Evolutionary conservation across 345 rosid genomes (phyloP).

Genomic region (Eucalyptus viminalis): DNA sequence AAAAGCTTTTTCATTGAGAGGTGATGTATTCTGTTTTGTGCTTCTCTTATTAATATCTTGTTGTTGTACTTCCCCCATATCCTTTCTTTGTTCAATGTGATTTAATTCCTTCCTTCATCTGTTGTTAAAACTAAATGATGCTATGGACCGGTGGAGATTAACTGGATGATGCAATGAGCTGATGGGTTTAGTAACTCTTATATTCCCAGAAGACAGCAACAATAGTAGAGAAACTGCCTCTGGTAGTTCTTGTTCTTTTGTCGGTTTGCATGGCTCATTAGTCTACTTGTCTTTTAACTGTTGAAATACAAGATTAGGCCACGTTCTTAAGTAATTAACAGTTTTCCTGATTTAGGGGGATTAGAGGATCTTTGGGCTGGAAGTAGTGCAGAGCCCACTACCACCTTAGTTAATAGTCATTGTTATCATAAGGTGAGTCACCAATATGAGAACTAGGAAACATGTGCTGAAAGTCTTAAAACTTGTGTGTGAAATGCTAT

Average conservation of each 20-base stretch:
- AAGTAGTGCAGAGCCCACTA: not conserved
- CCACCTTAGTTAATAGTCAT: not conserved
- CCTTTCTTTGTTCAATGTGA: not conserved
- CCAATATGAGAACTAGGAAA: not conserved
- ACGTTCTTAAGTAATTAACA: not conserved
- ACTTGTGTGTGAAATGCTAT: not conserved
- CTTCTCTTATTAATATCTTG: not conserved
- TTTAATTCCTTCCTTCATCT: not conserved
- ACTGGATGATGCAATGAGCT: not conserved
- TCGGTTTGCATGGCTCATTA: not conserved
- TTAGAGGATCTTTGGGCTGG: not conserved
- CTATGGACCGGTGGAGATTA: not conserved
- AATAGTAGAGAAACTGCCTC: not conserved
- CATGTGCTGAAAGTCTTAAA: not conserved
- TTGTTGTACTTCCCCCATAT: not conserved
- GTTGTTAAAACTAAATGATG: not conserved
- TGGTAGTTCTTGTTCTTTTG: not conserved
- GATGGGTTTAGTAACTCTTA: not conserved
- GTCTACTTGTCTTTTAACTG: not conserved
- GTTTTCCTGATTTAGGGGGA: not conserved
- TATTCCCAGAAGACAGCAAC: not conserved
- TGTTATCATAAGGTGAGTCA: not conserved
- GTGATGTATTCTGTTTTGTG: conserved; percentile 12
- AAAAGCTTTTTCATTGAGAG: conserved; percentile 79
- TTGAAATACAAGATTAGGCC: not conserved